phyloP scores from a whole-genome alignment of 2,329 filamentous ascomycete genomes.

The Colletotrichum sp. region DNA sequence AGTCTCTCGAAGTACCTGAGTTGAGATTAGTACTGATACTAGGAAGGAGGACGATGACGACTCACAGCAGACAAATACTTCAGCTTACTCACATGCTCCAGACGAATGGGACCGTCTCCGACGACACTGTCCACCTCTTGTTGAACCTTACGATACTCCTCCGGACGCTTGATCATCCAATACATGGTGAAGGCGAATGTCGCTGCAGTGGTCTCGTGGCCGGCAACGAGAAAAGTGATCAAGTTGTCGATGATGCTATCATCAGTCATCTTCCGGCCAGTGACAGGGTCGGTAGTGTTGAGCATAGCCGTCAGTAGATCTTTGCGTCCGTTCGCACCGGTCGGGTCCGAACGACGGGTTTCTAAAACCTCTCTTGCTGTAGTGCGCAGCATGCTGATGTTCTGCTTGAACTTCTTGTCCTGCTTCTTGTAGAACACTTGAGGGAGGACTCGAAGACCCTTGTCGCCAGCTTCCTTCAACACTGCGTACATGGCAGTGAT shows the following conservation, averaged over 20 bases:
- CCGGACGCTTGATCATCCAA: constrained; percentile 68
- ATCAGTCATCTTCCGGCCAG: constrained; percentile 64
- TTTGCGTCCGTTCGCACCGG: constrained; percentile 50
- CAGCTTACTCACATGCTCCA: constrained; percentile 66
- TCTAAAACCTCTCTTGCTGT: constrained; percentile 65
- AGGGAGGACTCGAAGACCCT: constrained; percentile 50
- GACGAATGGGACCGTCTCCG: constrained; percentile 58
- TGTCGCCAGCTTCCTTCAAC: constrained; percentile 57
- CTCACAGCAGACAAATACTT: constrained; percentile 64
- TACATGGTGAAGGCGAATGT: constrained; percentile 70
- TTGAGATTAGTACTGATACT: neutral
- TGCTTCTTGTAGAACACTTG: constrained; percentile 50
- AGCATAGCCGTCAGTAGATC: constrained; percentile 74
- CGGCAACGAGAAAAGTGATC: constrained; percentile 71
- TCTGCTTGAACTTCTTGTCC: constrained; percentile 49
- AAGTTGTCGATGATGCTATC: constrained; percentile 69
- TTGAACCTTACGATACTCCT: constrained; percentile 64
- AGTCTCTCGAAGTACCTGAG: constrained; percentile 59
- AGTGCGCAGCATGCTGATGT: constrained; percentile 57
- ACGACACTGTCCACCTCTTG: constrained; percentile 71
- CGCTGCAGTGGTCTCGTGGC: constrained; percentile 74
- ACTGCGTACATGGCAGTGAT: constrained; percentile 66
- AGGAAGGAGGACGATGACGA: neutral
- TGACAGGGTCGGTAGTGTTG: constrained; percentile 65
- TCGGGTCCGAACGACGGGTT: constrained; percentile 58